phyloP scores from a whole-genome alignment of 768 basidiomycete species.

The Tylopilus rubrobrunneus region DNA sequence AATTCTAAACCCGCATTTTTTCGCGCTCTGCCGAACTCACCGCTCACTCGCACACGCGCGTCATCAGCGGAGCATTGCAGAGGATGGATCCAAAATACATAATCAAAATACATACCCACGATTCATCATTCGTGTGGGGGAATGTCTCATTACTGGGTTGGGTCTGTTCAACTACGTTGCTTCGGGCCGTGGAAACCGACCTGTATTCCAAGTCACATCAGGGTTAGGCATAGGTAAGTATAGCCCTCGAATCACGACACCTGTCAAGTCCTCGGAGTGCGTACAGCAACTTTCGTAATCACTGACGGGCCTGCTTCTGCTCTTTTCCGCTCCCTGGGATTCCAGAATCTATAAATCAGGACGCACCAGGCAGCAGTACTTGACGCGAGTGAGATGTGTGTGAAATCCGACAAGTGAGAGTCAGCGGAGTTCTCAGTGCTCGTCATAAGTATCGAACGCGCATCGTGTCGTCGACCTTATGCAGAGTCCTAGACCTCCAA shows the following conservation, averaged over 20 bases:
- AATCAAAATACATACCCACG: not conserved
- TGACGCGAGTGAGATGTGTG: not conserved
- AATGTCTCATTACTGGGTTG: not conserved
- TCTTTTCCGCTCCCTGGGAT: not conserved
- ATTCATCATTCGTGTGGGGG: not conserved
- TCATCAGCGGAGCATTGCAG: not conserved
- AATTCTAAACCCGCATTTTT: not conserved
- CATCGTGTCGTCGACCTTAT: not conserved
- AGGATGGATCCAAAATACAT: not conserved
- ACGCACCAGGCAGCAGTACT: not conserved
- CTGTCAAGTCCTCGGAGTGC: not conserved
- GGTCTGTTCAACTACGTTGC: not conserved
- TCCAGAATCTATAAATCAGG: not conserved
- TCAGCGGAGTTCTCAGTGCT: not conserved
- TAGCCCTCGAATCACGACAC: not conserved
- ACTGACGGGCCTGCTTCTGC: not conserved
- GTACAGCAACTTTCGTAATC: not conserved
- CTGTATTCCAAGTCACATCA: conserved; percentile 2
- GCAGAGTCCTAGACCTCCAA: not conserved
- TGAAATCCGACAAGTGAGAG: not conserved
- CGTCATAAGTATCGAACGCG: not conserved
- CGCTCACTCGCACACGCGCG: not conserved
- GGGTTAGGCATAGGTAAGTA: not conserved
- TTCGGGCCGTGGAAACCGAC: not conserved
- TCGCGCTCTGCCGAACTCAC: not conserved